Conservation (phyloP, 2,329 filamentous ascomycete genomes). For the Calycina herbarum region DNA sequence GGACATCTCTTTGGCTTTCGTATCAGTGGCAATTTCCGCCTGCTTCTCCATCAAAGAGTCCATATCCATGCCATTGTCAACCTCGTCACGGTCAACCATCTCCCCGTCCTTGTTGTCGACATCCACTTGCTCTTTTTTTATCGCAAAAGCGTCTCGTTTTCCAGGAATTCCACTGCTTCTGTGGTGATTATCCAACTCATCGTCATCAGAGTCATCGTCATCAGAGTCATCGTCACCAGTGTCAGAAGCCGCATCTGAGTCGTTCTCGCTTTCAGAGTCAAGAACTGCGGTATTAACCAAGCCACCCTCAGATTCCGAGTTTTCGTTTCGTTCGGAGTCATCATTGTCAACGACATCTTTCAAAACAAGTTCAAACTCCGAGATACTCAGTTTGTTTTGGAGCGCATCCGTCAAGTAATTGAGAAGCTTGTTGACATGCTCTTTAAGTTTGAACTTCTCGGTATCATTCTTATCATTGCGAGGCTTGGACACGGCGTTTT, state of each 20-base stretch:
- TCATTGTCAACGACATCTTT: not conserved
- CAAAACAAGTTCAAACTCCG: not conserved
- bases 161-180: not conserved
- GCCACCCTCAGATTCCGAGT: not conserved
- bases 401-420: not conserved
- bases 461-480: not conserved
- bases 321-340: not conserved
- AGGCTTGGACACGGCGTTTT: not conserved
- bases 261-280: not conserved
- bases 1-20: not conserved
- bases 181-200: not conserved
- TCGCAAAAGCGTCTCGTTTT: not conserved
- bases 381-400: not conserved
- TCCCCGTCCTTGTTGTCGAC: too few relatives aligned
- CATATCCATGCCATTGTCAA: not conserved
- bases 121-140: not conserved
- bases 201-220: not conserved
- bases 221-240: not conserved
- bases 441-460: not conserved
- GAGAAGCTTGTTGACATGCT: not conserved
- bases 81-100: not conserved
- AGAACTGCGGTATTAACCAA: not conserved
- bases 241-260: not conserved
- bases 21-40: not conserved
- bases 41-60: not conserved